Base-by-base conservation (phyloP, 2,329 filamentous ascomycete species). In the Capronia epimyces region DNA sequence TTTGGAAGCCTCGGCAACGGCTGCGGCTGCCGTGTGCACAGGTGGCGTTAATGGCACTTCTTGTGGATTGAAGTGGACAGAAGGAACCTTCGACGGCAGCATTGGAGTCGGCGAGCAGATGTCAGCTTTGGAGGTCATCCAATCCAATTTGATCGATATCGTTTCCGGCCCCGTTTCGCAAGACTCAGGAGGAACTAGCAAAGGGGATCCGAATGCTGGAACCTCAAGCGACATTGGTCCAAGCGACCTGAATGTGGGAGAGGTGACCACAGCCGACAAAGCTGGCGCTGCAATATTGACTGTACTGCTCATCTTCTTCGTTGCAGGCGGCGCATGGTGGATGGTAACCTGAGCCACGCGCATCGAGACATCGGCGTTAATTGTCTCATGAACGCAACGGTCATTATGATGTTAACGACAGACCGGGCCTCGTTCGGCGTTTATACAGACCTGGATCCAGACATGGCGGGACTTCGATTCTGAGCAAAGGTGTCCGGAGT, bases 101-200 rank as follows among this genome's bases (percentile, higher is more conserved):
- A 58, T 62, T 15, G 69, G 70, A 25, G 65, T 71, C 5, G 69
- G 69, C 7, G 62, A 69, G 48, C 69, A 72, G 51, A 70, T 72
- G 68, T 64, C 64, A 18, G 66, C 66, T 1, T 50, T 71, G 64
- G 81, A 86, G 61, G 73, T 84, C 8, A 76, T 84, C 5, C 74
- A 86, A 40, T 76, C 77, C 31, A 82, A 80, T 31, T 48, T 68
- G 22, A 61, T 71, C 24, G 70, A 71, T 25, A 65, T 64, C 8
- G 65, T 65, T 9, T 62, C 66, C 3, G 71, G 70, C 1, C 73
- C 73, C 1, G 62, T 71, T 39, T 75, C 71, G 1, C 66, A 72
- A 21, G 60, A 68, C 3, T 80, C 68, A 1, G 84, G 83, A 44
- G 83, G 83, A 20, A 84, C 74, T 3, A 80, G 77, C 59, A 65